These are phyloP conservation scores for Phyllosticta paracitricarpa DNA, from an alignment of 2,329 filamentous ascomycete species.

Conservation along the genomic window DNA sequence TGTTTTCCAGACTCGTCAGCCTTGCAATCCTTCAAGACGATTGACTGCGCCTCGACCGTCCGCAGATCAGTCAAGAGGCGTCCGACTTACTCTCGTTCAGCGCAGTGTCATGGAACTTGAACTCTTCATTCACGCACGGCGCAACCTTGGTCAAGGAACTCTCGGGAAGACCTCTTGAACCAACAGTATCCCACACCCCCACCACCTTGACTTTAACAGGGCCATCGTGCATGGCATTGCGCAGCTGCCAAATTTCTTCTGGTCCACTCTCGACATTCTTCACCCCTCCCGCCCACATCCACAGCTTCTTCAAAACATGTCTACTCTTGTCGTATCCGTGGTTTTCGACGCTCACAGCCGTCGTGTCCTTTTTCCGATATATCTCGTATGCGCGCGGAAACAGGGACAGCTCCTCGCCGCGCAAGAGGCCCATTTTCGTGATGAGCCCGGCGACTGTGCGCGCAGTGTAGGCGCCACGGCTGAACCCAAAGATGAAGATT, in stretches of 20 bases:
- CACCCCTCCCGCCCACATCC: neutral
- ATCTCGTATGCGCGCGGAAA: slow-evolving; percentile 30
- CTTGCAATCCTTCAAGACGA: neutral
- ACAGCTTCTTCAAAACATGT: neutral
- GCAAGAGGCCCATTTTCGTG: slow-evolving; percentile 38
- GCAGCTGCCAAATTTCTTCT: neutral
- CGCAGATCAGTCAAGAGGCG: neutral
- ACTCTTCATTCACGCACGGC: slow-evolving; percentile 7
- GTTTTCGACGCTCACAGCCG: neutral
- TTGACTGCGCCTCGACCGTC: neutral
- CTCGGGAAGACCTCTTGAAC: neutral
- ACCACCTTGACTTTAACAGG: slow-evolving; percentile 31
- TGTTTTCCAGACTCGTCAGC: neutral
- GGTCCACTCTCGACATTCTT: neutral
- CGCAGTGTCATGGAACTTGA: slow-evolving; percentile 9
- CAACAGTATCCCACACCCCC: slow-evolving; percentile 38
- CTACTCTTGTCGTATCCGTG: neutral
- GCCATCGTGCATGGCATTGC: neutral
- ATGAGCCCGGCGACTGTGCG: slow-evolving; percentile 33
- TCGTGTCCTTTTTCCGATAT: slow-evolving; percentile 16
- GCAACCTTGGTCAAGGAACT: neutral
- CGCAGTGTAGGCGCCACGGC: slow-evolving; percentile 35
- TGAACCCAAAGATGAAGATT: slow-evolving; percentile 38
- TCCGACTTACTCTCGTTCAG: slow-evolving; percentile 1
- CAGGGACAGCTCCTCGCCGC: slow-evolving; percentile 35